Base-by-base conservation (phyloP, 345 rosid species). In the Raphanus raphanistrum region DNA sequence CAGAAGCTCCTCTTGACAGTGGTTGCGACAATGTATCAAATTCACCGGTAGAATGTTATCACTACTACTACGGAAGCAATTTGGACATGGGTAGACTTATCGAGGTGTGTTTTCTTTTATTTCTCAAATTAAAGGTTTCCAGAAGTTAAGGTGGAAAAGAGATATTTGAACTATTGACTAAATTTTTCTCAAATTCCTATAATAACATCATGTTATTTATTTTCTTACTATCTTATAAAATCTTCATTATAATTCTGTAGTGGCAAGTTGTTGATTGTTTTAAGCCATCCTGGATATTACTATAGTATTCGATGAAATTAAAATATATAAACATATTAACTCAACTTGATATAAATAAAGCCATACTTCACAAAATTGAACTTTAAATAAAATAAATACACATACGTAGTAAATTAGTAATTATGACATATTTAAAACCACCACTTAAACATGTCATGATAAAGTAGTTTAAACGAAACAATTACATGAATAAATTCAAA, bases 31-130 rank as follows among this genome's bases (percentile, higher is more conserved):
- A 84, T 41, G 82, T 86, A 41, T 82, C 90, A 13, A 90, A 85
- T 84, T 84, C 91, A 79, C 97, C 96, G 0, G 75, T 82, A 6
- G 98, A 93, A 71, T 85, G 93, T 74, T 89, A 93, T 80, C 98
- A 90, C 77, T 89, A 95, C 73, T 92, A 92, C 76, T 90, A 91
- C 41, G 96, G 98, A 72, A 93, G 97, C 85, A 88, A 75, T 83
- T 65, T 83, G 9, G 97, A 92, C 74, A 85, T 92, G 81, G 96
- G 97, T 43, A 92, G 93, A 33, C 94, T 95, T 32, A 88, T 92
- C 59, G 97, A 93, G 97, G 99, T 92, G 66, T 7, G 76, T 71
- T 69, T 78, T 48, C 29, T 26, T 26, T 45, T 61, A 25, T n/a
- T n/a, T n/a, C n/a, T n/a, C n/a, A n/a, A n/a, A n/a, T n/a, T n/a